Base-by-base conservation (phyloP, 352 stramenopile genomes). In the Pythium sukuiense region DNA sequence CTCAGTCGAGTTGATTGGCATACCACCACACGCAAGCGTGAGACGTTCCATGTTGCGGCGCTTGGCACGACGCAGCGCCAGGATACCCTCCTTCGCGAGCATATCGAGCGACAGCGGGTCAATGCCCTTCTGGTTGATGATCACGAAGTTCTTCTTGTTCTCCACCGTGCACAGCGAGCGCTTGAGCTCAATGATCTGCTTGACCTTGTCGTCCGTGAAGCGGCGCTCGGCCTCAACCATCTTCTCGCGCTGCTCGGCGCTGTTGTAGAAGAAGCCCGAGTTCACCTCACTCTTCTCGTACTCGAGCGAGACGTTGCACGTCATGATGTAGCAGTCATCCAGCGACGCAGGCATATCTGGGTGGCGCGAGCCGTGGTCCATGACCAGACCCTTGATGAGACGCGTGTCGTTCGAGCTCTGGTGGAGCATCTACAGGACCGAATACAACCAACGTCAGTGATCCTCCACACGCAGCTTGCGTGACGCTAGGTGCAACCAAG, bases 61-160 rank as follows among this genome's bases (percentile, higher is more conserved):
- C 87, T 99, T 99, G 67, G 98, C 98, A 59, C 98, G 87, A 57
- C 98, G 93, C 60, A 99, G 76, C 33, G 96, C 98, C 29, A 99
- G 75, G 76, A 99, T 99, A 41, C 97, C 97, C 76, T 99, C 98
- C 87, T 99, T 99, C 55, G 98, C 98, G 67, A 99, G 97, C 88
- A 99, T 99, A 85, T 99, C 97, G 30, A 99, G 81, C 58, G 86
- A 98, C 60, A 99, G 87, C 20, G 98, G 97, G 87, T 99, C 98
- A 72, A 99, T 99, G 59, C 97, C 97, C 85, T 99, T 99, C 87
- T 99, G 97, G 87, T 99, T 99, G 74, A 99, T 98, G 60, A 99
- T 96, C 45, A 99, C 97, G 85, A 99, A 99, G 43, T 79, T 96
- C 76, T 99, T 96, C 48, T 95, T 93, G 71, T 99, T 97, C 74